Conservation (phyloP, 768 basidiomycete genomes). For the Boletus coccyginus region DNA sequence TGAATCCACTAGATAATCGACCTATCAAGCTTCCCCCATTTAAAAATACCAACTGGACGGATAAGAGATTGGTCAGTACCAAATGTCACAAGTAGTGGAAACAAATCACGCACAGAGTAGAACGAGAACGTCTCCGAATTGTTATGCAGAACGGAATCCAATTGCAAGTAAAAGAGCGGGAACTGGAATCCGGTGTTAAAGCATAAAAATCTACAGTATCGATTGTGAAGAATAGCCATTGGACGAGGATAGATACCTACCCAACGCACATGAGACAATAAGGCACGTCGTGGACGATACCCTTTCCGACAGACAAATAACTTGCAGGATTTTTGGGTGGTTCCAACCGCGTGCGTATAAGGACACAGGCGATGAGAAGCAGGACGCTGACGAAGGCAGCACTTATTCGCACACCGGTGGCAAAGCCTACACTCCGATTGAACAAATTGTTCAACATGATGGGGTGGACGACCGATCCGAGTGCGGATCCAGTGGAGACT, state of each 20-base stretch:
- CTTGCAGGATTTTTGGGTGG: conserved; percentile 19
- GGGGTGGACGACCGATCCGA: conserved; percentile 25
- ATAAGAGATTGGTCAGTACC: background rate
- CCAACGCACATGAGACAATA: conserved; percentile 19
- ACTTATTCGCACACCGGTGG: conserved; percentile 48
- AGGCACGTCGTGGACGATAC: conserved; percentile 12
- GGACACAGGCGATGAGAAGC: conserved; percentile 32
- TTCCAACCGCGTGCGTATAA: conserved; percentile 41
- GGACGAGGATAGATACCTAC: conserved; percentile 11
- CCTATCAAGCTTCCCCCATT: conserved; percentile 53
- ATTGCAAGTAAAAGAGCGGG: conserved; percentile 56
- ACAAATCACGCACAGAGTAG: conserved; percentile 41
- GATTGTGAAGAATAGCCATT: background rate
- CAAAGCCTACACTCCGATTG: conserved; percentile 32
- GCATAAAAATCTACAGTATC: conserved; percentile 13
- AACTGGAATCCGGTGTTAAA: conserved; percentile 43
- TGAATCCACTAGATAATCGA: conserved; percentile 43
- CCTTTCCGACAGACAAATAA: conserved; percentile 17
- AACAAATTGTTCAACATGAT: conserved; percentile 32
- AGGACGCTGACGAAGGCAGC: conserved; percentile 40
- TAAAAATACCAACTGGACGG: conserved; percentile 45
- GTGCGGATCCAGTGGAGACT: conserved; percentile 37
- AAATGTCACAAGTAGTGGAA: background rate
- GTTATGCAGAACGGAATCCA: conserved; percentile 48
- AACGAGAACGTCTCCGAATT: conserved; percentile 49